These are phyloP conservation scores for Melaleuca alternifolia DNA, from an alignment of 345 rosid genomes.

Conservation along the genomic window DNA sequence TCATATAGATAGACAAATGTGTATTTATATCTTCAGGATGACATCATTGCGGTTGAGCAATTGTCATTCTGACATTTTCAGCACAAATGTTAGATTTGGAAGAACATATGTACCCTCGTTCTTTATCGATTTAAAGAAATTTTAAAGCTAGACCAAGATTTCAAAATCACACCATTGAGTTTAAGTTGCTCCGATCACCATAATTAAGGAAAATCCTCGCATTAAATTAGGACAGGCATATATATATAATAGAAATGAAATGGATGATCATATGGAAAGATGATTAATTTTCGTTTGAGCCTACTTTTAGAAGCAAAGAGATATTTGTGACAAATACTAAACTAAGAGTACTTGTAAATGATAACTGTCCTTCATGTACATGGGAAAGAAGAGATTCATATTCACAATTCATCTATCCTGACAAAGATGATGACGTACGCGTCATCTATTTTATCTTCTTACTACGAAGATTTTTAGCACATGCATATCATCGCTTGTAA, in stretches of 20 bases:
- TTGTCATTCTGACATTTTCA: not conserved
- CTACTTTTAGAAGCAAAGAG: not conserved
- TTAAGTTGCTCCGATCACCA: not conserved
- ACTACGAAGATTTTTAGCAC: not conserved
- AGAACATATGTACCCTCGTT: not conserved
- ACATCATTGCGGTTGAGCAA: not conserved
- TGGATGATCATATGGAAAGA: not conserved
- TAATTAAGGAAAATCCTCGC: not conserved
- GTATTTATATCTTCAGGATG: not conserved
- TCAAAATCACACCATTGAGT: not conserved
- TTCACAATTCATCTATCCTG: not conserved
- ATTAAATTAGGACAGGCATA: not conserved
- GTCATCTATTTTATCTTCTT: not conserved
- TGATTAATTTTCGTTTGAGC: not conserved
- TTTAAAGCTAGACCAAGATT: not conserved
- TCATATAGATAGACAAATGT: not conserved
- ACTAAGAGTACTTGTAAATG: not conserved
- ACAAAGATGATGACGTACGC: not conserved
- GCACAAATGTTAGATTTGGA: not conserved
- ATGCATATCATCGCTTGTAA: not conserved
- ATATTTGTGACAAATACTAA: not conserved
- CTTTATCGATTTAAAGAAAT: not conserved
- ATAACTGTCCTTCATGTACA: not conserved
- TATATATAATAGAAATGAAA: not conserved
- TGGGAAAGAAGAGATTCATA: not conserved